phyloP scores from a whole-genome alignment of 257 asterid species.

The Rhazya stricta region DNA sequence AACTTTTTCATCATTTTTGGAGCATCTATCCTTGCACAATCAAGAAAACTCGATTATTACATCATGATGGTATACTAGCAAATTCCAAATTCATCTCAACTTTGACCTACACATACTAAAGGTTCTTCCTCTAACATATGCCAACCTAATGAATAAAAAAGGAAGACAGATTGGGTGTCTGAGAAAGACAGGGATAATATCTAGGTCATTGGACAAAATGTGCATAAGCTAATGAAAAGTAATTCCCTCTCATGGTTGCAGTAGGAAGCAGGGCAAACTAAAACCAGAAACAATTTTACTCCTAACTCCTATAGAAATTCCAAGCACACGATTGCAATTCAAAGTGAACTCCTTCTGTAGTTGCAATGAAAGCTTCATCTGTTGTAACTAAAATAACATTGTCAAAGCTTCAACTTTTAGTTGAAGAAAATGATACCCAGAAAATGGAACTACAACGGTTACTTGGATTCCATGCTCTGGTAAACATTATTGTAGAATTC shows the following conservation, averaged over 20 bases:
- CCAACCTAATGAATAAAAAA: neutral
- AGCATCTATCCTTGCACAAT: neutral
- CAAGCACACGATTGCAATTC: neutral
- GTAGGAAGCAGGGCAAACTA: neutral
- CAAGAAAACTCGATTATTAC: neutral
- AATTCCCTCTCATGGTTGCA: neutral
- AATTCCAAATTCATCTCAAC: neutral
- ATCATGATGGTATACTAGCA: neutral
- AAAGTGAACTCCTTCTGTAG: neutral
- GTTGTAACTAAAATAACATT: neutral
- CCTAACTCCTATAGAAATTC: neutral
- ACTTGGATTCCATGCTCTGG: conserved; percentile 70
- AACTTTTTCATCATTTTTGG: neutral
- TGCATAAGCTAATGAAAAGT: too few species aligned
- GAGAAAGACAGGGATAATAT: neutral
- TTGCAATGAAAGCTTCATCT: neutral
- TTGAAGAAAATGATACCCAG: neutral
- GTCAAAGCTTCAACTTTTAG: neutral
- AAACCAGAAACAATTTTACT: neutral
- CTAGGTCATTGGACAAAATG: neutral
- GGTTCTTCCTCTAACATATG: conserved; percentile 4
- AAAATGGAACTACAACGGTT: conserved; percentile 9
- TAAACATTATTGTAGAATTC: conserved; percentile 61
- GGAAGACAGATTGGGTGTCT: too few species aligned
- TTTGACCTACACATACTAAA: neutral